Percentiles rank a stretch among this genome's conserved stretches.
phyloP scores from a whole-genome alignment of 257 asterid genomes.

The Pogostemon cablin region DNA sequence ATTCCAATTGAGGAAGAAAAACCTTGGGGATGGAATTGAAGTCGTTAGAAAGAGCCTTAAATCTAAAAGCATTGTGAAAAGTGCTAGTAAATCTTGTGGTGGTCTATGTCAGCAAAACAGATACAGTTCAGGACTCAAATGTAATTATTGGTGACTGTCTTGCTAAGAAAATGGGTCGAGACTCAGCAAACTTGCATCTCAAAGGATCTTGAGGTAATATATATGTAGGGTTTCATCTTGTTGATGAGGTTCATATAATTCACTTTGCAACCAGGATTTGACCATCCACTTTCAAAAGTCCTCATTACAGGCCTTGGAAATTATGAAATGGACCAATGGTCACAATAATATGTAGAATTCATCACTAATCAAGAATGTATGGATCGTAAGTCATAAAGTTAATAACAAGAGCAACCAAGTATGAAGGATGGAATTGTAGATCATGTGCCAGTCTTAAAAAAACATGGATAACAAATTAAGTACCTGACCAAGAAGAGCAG shows the following conservation, averaged over 20 bases:
- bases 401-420: slow-evolving; percentile 10
- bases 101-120: not conserved
- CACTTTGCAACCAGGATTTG: slow-evolving; percentile 18
- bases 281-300: slow-evolving; percentile 30
- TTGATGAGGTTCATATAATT: not conserved
- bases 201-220: not conserved
- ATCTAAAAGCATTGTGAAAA: not conserved
- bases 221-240: not conserved
- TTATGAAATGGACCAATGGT: slow-evolving; percentile 22
- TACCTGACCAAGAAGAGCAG: slow-evolving; percentile 99
- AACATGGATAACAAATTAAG: slow-evolving; percentile 19
- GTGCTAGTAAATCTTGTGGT: not conserved
- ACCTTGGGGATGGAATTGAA: no score
- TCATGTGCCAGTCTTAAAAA: slow-evolving; percentile 19
- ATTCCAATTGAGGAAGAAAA: not conserved
- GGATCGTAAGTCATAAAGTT: slow-evolving; percentile 3
- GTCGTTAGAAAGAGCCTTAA: no score
- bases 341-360: not conserved
- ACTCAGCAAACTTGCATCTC: not conserved
- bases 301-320: slow-evolving; percentile 3
- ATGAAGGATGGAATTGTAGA: slow-evolving; percentile 3
- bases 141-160: not conserved
- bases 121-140: not conserved
- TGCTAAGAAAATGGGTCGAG: not conserved
- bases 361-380: not conserved